Percentiles rank a stretch among this genome's conserved stretches.
These are phyloP conservation scores for Ephemerocybe angulata DNA, from an alignment of 768 basidiomycete species.

Conservation along the genomic window DNA sequence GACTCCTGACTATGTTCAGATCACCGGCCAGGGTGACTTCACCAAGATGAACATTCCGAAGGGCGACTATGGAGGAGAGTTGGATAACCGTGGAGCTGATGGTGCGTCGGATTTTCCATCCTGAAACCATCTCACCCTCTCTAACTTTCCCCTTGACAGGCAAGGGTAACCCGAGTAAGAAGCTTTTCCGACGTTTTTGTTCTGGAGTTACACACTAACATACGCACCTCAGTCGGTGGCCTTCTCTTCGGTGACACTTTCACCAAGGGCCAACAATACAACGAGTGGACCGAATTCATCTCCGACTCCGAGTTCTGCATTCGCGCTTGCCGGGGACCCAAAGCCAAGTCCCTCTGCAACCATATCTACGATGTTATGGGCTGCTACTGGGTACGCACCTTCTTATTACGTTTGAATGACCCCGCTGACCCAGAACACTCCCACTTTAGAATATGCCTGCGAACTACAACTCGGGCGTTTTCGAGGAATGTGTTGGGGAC, in stretches of 20 bases:
- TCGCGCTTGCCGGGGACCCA: conserved; percentile 57
- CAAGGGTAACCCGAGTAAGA: conserved; percentile 43
- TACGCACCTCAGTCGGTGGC: conserved; percentile 55
- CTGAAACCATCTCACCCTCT: too few relatives aligned
- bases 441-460: conserved; percentile 46
- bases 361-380: conserved; percentile 58
- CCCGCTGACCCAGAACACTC: not conserved
- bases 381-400: conserved; percentile 40
- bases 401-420: not conserved
- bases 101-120: too few relatives aligned
- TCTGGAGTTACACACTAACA: too few relatives aligned
- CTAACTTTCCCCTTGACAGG: too few relatives aligned
- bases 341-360: conserved; percentile 53
- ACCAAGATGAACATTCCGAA: conserved; percentile 58
- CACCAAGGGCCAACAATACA: conserved; percentile 50
- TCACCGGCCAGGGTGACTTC: conserved; percentile 63
- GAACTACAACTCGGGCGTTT: conserved; percentile 43
- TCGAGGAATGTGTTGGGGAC: conserved; percentile 2
- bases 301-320: conserved; percentile 63
- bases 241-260: conserved; percentile 66
- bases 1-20: conserved; percentile 63
- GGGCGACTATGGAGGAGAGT: conserved; percentile 66
- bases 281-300: conserved; percentile 81
- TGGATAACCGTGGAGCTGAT: conserved; percentile 71
- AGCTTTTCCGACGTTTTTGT: too few relatives aligned